phyloP scores from a whole-genome alignment of 2,329 filamentous ascomycete species.

The Metarhizium album region DNA sequence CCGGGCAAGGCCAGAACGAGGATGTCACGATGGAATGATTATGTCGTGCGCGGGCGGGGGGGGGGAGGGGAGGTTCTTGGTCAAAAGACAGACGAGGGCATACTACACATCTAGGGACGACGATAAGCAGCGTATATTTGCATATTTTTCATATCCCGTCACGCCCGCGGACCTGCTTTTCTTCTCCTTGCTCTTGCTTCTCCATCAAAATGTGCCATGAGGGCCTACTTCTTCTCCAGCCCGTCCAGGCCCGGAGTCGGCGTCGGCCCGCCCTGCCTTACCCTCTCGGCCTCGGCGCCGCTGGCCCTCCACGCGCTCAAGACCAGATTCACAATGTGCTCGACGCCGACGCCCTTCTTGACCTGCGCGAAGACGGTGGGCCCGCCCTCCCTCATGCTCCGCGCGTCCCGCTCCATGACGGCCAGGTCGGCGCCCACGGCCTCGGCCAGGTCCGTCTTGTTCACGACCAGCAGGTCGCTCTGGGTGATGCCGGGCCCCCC shows the following conservation, averaged over 20 bases:
- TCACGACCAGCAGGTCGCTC: slow-evolving; percentile 85
- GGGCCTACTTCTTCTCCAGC: slow-evolving; percentile 17
- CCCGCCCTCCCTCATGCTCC: slow-evolving; percentile 90
- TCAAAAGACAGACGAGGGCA: slow-evolving; percentile 10
- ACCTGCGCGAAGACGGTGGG: slow-evolving; percentile 95
- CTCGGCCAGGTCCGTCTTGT: slow-evolving; percentile 93
- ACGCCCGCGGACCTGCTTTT: not conserved
- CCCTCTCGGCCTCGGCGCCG: slow-evolving; percentile 57
- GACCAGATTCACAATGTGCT: slow-evolving; percentile 81
- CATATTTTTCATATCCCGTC: not conserved
- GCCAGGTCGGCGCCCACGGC: slow-evolving; percentile 79
- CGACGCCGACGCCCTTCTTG: slow-evolving; percentile 79
- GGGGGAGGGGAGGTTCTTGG: not conserved
- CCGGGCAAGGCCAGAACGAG: slow-evolving; percentile 12
- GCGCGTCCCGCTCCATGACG: slow-evolving; percentile 90
- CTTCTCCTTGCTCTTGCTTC: not conserved
- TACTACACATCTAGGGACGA: slow-evolving; percentile 15
- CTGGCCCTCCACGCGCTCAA: slow-evolving; percentile 87
- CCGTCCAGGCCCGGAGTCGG: slow-evolving; percentile 45
- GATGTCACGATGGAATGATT: slow-evolving; percentile 29
- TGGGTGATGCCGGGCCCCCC: slow-evolving; percentile 96
- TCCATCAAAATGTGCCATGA: not conserved
- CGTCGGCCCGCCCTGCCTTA: slow-evolving; percentile 43
- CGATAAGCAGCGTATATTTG: slow-evolving; percentile 15
- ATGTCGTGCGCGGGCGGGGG: slow-evolving; percentile 5